phyloP scores from a whole-genome alignment of 306 rosid genomes.

The Quercus rubra region DNA sequence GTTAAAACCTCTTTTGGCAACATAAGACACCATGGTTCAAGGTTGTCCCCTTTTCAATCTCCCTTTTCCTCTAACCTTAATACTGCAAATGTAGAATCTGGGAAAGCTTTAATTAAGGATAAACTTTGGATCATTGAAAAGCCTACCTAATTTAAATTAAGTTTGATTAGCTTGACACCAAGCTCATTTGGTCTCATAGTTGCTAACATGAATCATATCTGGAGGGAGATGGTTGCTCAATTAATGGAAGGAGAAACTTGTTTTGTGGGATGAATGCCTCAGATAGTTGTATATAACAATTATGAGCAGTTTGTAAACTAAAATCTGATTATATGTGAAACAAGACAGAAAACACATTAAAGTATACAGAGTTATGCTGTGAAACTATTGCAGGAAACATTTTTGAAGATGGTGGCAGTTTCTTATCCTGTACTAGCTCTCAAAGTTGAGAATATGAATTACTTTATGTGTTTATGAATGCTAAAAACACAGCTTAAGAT shows the following conservation, averaged over 20 bases:
- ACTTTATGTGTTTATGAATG: not conserved
- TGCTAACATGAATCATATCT: not conserved
- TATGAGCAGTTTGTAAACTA: not conserved
- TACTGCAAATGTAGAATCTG: not conserved
- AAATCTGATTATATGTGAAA: not conserved
- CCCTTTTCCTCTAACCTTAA: not conserved
- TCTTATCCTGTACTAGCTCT: not conserved
- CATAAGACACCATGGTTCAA: not conserved
- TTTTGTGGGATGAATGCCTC: not conserved
- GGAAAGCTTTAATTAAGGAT: not conserved
- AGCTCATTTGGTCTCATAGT: not conserved
- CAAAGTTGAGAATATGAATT: not conserved
- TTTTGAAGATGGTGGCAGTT: not conserved
- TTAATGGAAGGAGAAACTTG: not conserved
- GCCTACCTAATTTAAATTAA: not conserved
- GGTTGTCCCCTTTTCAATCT: not conserved
- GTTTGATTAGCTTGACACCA: not conserved
- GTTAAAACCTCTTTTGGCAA: not conserved
- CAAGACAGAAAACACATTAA: not conserved
- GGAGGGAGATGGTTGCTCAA: not conserved
- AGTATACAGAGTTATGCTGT: not conserved
- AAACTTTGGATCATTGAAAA: not conserved
- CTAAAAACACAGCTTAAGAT: not conserved
- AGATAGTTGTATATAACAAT: not conserved
- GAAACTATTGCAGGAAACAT: not conserved